Evolutionary conservation across 2,329 filamentous ascomycete species (phyloP).

Genomic region (Cordyceps cateniannulata): DNA sequence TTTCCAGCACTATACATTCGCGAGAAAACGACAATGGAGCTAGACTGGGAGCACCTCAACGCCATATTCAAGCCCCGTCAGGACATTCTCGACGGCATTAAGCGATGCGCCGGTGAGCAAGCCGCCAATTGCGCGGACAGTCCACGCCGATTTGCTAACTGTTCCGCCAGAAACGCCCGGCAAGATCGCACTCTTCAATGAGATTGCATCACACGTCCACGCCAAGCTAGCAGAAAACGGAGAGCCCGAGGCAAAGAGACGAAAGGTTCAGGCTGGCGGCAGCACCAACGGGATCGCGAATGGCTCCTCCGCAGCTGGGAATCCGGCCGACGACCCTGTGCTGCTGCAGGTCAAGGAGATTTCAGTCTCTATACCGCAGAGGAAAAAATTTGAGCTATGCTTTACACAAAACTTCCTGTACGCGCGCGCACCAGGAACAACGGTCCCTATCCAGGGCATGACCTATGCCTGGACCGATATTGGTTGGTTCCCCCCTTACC

Average conservation of each 20-base stretch:
- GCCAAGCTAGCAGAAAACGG: conserved; percentile 34
- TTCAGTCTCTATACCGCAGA: conserved; percentile 58
- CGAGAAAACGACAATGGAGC: conserved; percentile 33
- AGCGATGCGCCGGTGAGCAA: conserved; percentile 43
- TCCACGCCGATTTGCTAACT: neutral
- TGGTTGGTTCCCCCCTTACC: conserved; percentile 34
- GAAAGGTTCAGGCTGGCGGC: conserved; percentile 40
- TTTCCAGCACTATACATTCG: neutral
- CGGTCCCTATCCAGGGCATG: conserved; percentile 45
- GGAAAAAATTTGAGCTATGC: conserved; percentile 62
- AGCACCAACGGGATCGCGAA: conserved; percentile 14
- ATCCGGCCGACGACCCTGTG: conserved; percentile 43
- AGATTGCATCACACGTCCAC: conserved; percentile 45
- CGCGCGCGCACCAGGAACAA: conserved; percentile 45
- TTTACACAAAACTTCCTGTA: conserved; percentile 55
- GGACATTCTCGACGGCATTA: conserved; percentile 49
- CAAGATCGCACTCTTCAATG: conserved; percentile 48
- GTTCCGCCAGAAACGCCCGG: conserved; percentile 40
- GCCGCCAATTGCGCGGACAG: neutral
- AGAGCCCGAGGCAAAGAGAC: conserved; percentile 45
- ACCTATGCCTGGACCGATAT: conserved; percentile 57
- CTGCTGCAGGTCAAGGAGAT: conserved; percentile 59
- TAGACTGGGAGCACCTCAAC: conserved; percentile 44
- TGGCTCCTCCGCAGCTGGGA: conserved; percentile 22
- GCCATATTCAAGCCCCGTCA: conserved; percentile 49